Evolutionary conservation across 768 basidiomycete genomes (phyloP).

Genomic region (Psilocybe subaeruginosa): DNA sequence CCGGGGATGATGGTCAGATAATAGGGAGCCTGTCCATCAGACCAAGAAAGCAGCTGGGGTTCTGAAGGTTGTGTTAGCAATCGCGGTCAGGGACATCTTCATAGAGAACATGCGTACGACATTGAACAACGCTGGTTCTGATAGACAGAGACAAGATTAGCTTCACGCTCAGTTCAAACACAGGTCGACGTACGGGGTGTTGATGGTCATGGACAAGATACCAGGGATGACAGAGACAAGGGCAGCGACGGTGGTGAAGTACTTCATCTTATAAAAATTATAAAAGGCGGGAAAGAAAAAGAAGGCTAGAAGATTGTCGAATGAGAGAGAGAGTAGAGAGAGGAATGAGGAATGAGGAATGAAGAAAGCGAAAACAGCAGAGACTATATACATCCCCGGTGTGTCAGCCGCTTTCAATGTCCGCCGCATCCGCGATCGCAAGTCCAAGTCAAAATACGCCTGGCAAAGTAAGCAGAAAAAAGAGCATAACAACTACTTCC

Average conservation of each 20-base stretch:
- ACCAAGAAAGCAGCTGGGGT: constrained; percentile 59
- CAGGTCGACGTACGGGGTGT: constrained; percentile 62
- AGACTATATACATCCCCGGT: constrained; percentile 25
- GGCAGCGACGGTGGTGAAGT: constrained; percentile 34
- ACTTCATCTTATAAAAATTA: constrained; percentile 36
- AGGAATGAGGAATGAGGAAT: constrained; percentile 7
- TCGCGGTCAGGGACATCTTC: background rate
- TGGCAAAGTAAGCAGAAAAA: constrained; percentile 1
- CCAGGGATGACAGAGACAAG: constrained; percentile 39
- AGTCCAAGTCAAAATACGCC: background rate
- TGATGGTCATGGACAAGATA: constrained; percentile 53
- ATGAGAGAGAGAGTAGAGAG: constrained; percentile 5
- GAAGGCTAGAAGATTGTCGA: constrained; percentile 17
- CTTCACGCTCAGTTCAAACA: constrained; percentile 3
- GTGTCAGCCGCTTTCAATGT: constrained; percentile 34
- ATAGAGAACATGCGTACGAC: constrained; percentile 43
- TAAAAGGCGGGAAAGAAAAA: constrained; percentile 10
- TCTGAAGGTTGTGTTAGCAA: constrained; percentile 39
- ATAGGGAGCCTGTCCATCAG: constrained; percentile 55
- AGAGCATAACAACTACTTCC: background rate
- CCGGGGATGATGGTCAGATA: constrained; percentile 66
- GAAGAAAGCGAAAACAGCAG: constrained; percentile 10
- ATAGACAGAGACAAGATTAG: background rate
- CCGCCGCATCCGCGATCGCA: constrained; percentile 29
- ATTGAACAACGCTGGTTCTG: constrained; percentile 40